Evolutionary conservation across 2,329 filamentous ascomycete genomes (phyloP).

Genomic region (Akanthomyces dipterigenus): DNA sequence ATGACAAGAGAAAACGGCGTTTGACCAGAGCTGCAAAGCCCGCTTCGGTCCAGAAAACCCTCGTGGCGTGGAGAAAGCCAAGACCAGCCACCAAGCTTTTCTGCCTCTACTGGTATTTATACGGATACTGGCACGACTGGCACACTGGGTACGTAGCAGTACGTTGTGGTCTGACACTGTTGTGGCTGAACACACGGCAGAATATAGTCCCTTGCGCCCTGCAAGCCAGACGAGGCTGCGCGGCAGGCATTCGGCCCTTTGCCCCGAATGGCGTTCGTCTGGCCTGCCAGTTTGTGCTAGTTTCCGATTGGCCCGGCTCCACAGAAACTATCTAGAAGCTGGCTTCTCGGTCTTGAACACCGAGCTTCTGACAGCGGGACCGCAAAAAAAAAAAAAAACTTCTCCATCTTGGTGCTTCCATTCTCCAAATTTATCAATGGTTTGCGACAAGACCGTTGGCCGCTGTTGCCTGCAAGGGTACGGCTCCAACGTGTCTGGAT

Average conservation of each 20-base stretch:
- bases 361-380: not conserved
- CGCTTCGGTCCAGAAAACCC: not conserved
- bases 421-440: not conserved
- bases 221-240: not conserved
- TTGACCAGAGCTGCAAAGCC: not conserved
- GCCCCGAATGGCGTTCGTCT: not conserved
- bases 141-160: too few relatives aligned
- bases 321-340: constrained; percentile 2
- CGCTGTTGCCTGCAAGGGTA: not conserved
- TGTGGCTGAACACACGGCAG: not conserved
- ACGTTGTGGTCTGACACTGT: too few relatives aligned
- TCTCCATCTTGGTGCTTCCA: not conserved
- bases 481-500: not conserved
- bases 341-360: not conserved
- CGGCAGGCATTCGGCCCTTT: constrained; percentile 5
- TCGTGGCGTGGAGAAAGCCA: not conserved
- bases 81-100: not conserved
- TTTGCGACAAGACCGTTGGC: not conserved
- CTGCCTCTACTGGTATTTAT: too few relatives aligned
- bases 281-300: not conserved
- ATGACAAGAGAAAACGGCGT: not conserved
- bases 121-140: too few relatives aligned
- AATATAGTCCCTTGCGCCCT: not conserved
- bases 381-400: not conserved
- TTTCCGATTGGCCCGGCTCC: constrained; percentile 3